Evolutionary conservation across 1,139 yeast species (phyloP).

Genomic region (Saccharomyces hybrid): DNA sequence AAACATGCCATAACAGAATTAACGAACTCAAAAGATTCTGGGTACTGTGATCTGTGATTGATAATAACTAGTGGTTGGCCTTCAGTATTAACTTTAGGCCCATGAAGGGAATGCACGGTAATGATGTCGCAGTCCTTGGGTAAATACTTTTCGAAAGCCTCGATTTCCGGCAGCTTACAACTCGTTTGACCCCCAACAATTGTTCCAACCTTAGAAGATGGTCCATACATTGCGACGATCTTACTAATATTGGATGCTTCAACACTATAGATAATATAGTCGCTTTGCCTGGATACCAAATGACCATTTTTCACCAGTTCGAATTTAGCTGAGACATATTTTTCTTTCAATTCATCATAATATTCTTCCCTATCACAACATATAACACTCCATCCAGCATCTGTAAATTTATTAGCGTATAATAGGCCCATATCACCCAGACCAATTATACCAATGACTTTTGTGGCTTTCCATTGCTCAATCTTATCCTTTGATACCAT

Average conservation of each 20-base stretch:
- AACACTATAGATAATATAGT: slow-evolving; percentile 78
- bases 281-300: slow-evolving; percentile 68
- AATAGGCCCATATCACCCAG: slow-evolving; percentile 94
- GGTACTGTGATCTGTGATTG: slow-evolving; percentile 55
- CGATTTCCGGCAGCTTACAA: slow-evolving; percentile 84
- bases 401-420: slow-evolving; percentile 69
- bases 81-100: slow-evolving; percentile 79
- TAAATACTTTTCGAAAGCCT: slow-evolving; percentile 67
- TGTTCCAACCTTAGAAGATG: slow-evolving; percentile 78
- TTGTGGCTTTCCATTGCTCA: slow-evolving; percentile 35
- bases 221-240: slow-evolving; percentile 71
- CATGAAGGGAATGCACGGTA: slow-evolving; percentile 87
- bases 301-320: slow-evolving; percentile 68
- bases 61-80: slow-evolving; percentile 92
- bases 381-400: slow-evolving; percentile 84
- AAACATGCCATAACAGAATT: slow-evolving; percentile 61
- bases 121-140: slow-evolving; percentile 78
- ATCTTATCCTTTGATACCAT: slow-evolving; percentile 5
- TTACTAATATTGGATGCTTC: slow-evolving; percentile 75
- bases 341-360: slow-evolving; percentile 41
- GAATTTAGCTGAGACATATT: slow-evolving; percentile 41
- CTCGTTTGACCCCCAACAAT: slow-evolving; percentile 98
- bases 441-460: slow-evolving; percentile 81
- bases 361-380: slow-evolving; percentile 82
- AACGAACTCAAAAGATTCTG: slow-evolving; percentile 50